Percentiles rank a stretch among this genome's conserved stretches.
Conservation (phyloP, 1,284 basidiomycete species). For the Heterobasidion parviporum region DNA sequence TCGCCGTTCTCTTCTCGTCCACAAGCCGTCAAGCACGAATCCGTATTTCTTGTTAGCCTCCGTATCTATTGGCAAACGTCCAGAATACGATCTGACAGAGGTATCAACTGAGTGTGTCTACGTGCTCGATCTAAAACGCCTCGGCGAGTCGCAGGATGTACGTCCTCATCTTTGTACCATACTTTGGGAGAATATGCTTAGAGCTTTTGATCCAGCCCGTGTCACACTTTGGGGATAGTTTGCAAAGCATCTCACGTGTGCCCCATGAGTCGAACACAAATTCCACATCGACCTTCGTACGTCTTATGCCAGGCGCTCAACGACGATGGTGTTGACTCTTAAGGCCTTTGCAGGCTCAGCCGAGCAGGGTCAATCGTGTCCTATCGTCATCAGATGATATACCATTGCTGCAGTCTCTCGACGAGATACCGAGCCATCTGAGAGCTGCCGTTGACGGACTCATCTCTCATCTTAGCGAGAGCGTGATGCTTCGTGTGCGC, state of each 20-base stretch:
- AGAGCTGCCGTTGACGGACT: constrained; percentile 39
- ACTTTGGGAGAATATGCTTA: background rate
- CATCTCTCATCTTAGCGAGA: constrained; percentile 44
- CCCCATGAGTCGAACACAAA: background rate
- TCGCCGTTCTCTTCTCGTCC: constrained; percentile 79
- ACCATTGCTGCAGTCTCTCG: constrained; percentile 23
- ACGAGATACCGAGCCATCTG: constrained; percentile 38
- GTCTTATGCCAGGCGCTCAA: background rate
- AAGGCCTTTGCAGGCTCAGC: constrained; percentile 29
- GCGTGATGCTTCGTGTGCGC: constrained; percentile 52
- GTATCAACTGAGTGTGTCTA: constrained; percentile 53
- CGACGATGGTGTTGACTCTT: background rate
- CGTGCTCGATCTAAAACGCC: constrained; percentile 34
- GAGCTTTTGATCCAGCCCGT: constrained; percentile 20
- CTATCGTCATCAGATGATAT: constrained; percentile 33
- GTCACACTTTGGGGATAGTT: constrained; percentile 19
- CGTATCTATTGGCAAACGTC: constrained; percentile 44
- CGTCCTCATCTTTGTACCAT: constrained; percentile 1
- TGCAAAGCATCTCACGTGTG: constrained; percentile 16
- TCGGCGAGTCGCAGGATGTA: constrained; percentile 11
- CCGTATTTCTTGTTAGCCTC: constrained; percentile 60
- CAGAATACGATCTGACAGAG: constrained; percentile 47
- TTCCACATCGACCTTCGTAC: constrained; percentile 2
- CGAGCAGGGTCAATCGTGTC: constrained; percentile 35
- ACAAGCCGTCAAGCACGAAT: constrained; percentile 36